Conservation (phyloP, 805 yeast genomes). For the Phaffomyces antillensis region DNA sequence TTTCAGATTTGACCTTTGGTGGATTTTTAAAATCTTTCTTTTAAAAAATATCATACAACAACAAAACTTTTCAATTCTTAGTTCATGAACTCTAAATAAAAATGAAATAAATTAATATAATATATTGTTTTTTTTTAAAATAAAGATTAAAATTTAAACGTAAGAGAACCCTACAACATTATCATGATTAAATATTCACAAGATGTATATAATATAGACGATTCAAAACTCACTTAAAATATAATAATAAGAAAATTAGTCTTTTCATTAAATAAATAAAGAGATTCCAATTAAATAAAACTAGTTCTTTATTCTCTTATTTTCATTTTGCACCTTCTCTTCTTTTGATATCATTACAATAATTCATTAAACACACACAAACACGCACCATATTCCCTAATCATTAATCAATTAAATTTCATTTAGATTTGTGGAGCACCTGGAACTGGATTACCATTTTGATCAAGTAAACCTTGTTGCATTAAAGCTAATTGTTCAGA, state of each 20-base stretch:
- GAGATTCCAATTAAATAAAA: no score
- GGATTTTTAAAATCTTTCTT: conserved; percentile 18
- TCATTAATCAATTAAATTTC: no score
- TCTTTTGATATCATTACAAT: neutral
- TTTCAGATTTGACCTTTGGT: conserved; percentile 12
- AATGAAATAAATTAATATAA: no score
- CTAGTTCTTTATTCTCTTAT: no score
- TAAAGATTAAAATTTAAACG: neutral
- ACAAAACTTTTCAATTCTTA: neutral
- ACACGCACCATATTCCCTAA: no score
- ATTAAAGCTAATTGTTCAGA: conserved; percentile 85
- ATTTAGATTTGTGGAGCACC: conserved; percentile 57
- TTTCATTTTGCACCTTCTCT: no score
- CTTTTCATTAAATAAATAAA: no score
- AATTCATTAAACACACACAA: no score
- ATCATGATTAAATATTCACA: neutral
- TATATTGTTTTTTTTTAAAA: neutral
- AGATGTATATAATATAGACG: neutral
- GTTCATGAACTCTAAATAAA: neutral
- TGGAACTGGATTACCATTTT: conserved; percentile 79
- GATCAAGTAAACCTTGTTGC: conserved; percentile 82
- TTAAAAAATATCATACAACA: neutral
- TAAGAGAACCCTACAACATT: neutral
- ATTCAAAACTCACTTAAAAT: no score
- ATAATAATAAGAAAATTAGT: no score